Evolutionary conservation across 106 monocot genomes (phyloP).

Genomic region (Allium sativum): DNA sequence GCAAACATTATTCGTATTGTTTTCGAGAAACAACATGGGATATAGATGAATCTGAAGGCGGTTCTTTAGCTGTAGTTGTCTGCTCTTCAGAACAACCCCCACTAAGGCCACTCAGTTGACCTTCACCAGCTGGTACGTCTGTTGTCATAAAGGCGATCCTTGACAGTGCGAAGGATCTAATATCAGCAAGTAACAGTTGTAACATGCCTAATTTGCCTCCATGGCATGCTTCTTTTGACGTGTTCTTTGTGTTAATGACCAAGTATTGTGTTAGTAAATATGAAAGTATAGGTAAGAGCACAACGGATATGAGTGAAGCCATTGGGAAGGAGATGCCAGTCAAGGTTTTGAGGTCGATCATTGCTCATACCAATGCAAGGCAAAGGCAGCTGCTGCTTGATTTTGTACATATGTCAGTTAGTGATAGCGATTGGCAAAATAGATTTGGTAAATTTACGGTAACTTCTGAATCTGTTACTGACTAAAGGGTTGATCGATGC

Average conservation of each 20-base stretch:
- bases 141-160: slow-evolving; percentile 67
- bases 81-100: slow-evolving; percentile 97
- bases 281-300: slow-evolving; percentile 48
- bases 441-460: slow-evolving; percentile 12
- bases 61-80: slow-evolving; percentile 85
- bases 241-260: slow-evolving; percentile 76
- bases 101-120: slow-evolving; percentile 74
- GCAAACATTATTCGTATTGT: too few relatives aligned
- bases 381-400: slow-evolving; percentile 49
- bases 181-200: slow-evolving; percentile 38
- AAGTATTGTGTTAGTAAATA: slow-evolving; percentile 79
- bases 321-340: slow-evolving; percentile 83
- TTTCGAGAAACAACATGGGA: too few relatives aligned
- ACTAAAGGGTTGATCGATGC: too few relatives aligned
- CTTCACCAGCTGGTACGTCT: slow-evolving; percentile 80
- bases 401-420: slow-evolving; percentile 72
- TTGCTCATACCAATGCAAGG: slow-evolving; percentile 66
- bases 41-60: too few relatives aligned
- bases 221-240: slow-evolving; percentile 94
- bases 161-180: slow-evolving; percentile 61
- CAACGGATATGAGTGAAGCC: slow-evolving; percentile 40
- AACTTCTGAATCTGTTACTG: neutral
- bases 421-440: slow-evolving; percentile 26
- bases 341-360: slow-evolving; percentile 58
- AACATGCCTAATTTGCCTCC: slow-evolving; percentile 43